Evolutionary conservation across 1,284 basidiomycete genomes (phyloP), one percentile per base, ranked within the genome.

Genomic region (Trametes hirsuta): DNA sequence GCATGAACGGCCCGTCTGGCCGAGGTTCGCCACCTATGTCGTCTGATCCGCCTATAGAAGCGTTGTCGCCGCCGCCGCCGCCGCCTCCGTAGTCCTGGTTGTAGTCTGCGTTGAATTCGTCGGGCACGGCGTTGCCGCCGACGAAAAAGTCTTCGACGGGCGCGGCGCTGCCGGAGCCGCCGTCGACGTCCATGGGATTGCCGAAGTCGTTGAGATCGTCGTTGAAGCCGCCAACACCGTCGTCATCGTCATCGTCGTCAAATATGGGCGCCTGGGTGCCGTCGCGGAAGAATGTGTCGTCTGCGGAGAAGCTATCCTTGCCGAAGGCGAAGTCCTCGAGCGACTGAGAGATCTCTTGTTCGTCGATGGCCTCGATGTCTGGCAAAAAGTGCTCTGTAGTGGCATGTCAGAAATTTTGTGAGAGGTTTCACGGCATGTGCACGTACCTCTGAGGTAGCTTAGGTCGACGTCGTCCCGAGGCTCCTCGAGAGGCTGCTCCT

Each of bases 271-370:
- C 76, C 5, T 69, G 73, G 11, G 77, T 77, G 64, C 84, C 77
- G 39, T 86, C 82, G 55, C 76, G 77, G 71, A 84, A 82, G 64
- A 87, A 81, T 53, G 81, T 75, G 67, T 90, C 84, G 64, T 93
- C 88, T 24, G 87, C 79, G 10, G 82, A 77, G 71, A 83, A 83
- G 8, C 83, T 75, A 65, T 84, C 80, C 59, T 83, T 84, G 22
- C 84, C 76, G 72, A 97, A 97, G 2, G 88, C 85, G 78, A 98
- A 98, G 25, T 81, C 84, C 6, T 85, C 79, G 0, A 98, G 80
- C 0, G 93, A 93, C 56, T 89, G 88, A 5, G 90, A 90, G 56
- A 98, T 95, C 34, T 84, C 85, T 65, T 84, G 88, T 51, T 83
- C 79, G 44, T 90, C 84, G 6, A 93, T 74, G 14, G 77, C 75